These are phyloP conservation scores for Blastobotrys muscicola DNA, from an alignment of 805 yeast genomes.

Conservation along the genomic window DNA sequence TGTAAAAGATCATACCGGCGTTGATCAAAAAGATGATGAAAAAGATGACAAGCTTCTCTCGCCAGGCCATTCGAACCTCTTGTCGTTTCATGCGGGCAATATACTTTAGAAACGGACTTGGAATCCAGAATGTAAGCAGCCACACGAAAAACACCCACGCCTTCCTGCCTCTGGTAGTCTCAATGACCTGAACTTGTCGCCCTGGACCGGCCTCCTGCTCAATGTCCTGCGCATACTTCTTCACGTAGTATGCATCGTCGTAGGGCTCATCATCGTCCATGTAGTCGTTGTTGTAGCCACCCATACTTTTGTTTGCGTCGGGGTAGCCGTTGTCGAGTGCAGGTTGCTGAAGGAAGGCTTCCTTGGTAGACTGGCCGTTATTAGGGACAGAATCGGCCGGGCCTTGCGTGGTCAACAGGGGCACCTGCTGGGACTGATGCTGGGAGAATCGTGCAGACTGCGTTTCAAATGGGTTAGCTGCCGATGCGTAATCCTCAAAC, in stretches of 20 bases:
- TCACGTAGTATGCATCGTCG: constrained; percentile 27
- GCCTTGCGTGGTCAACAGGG: too few species aligned
- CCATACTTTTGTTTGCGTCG: too few species aligned
- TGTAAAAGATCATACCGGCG: constrained; percentile 32
- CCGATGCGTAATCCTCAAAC: background rate
- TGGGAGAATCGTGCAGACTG: background rate
- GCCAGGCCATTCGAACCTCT: constrained; percentile 36
- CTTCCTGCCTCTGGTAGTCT: constrained; percentile 24
- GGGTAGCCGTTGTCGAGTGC: too few species aligned
- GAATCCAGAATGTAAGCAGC: constrained; percentile 35
- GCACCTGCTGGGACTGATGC: background rate
- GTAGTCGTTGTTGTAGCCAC: constrained; percentile 7
- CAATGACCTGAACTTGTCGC: constrained; percentile 22
- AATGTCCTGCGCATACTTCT: constrained; percentile 21
- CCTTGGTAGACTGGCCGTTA: background rate
- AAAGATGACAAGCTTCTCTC: constrained; percentile 32
- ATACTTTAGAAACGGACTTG: constrained; percentile 27
- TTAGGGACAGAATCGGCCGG: too few species aligned
- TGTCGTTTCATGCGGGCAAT: constrained; percentile 32
- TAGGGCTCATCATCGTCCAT: constrained; percentile 27
- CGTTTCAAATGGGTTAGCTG: constrained; percentile 3
- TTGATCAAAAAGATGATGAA: constrained; percentile 28
- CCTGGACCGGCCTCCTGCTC: constrained; percentile 27
- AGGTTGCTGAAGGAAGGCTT: background rate
- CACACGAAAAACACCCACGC: constrained; percentile 33